Evolutionary conservation across 208 protist species (phyloP).

Genomic region (Trypanosoma mega): DNA sequence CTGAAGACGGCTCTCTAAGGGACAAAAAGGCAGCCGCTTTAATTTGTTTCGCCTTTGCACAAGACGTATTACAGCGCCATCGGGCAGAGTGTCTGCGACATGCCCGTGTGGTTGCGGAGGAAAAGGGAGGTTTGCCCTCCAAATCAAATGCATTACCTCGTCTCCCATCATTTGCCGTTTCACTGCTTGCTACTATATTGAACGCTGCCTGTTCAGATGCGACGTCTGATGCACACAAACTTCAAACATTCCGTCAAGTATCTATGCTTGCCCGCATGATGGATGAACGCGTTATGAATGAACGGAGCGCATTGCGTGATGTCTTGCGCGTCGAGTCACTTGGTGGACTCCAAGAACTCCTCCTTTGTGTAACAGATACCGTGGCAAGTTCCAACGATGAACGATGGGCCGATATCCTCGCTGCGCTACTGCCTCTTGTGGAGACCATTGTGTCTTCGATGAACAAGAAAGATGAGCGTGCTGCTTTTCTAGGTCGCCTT

Average conservation of each 20-base stretch:
- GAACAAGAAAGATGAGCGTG: not conserved
- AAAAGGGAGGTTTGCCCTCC: conserved; percentile 10
- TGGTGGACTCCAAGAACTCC: too few species aligned
- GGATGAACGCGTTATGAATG: conserved; percentile 65
- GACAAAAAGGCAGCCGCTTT: conserved; percentile 9
- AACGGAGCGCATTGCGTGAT: too few species aligned
- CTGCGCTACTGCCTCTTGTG: not conserved
- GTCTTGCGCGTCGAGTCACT: too few species aligned
- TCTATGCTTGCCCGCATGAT: conserved; percentile 65
- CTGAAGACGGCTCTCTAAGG: not conserved
- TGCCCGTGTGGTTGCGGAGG: conserved; percentile 51
- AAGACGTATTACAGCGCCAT: conserved; percentile 88
- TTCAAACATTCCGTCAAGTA: conserved; percentile 27
- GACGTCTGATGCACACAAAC: too few species aligned
- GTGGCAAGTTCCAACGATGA: not conserved
- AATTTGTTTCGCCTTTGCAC: conserved; percentile 72
- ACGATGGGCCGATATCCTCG: not conserved
- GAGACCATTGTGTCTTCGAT: not conserved
- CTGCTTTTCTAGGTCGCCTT: not conserved
- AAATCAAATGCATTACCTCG: not conserved
- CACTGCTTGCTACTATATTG: conserved; percentile 14
- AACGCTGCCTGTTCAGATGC: conserved; percentile 7
- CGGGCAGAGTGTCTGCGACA: conserved; percentile 62
- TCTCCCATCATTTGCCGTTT: conserved; percentile 12
- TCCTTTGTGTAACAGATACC: too few species aligned